phyloP scores from a whole-genome alignment of 2,329 filamentous ascomycete species.

The Colletotrichum sp. region DNA sequence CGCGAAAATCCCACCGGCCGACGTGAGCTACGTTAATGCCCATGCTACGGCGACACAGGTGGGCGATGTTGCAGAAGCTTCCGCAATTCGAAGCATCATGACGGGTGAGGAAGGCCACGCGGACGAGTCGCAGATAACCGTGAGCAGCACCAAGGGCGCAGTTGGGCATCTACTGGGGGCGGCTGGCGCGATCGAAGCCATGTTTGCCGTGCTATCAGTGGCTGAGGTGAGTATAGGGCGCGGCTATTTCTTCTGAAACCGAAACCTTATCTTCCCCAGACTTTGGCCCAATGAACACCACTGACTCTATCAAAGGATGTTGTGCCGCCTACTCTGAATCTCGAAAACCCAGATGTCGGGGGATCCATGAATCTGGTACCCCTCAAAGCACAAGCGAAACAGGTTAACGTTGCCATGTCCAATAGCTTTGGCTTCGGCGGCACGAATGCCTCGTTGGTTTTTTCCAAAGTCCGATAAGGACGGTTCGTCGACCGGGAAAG shows the following conservation, averaged over 20 bases:
- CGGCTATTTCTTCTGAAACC: not conserved
- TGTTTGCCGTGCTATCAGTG: conserved; percentile 83
- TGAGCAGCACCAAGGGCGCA: conserved; percentile 94
- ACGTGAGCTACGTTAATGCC: conserved; percentile 92
- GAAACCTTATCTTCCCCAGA: conserved; percentile 18
- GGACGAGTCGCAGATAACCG: conserved; percentile 69
- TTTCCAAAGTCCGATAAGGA: conserved; percentile 47
- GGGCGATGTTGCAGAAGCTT: conserved; percentile 87
- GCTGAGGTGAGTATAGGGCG: conserved; percentile 65
- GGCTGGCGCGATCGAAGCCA: conserved; percentile 86
- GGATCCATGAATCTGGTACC: conserved; percentile 89
- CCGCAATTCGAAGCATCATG: conserved; percentile 80
- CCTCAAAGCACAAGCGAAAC: conserved; percentile 69
- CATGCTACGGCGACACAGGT: conserved; percentile 89
- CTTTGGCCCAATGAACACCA: not conserved
- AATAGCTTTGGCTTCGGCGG: conserved; percentile 99
- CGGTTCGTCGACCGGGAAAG: not conserved
- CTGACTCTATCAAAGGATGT: conserved; percentile 58
- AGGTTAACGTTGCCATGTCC: conserved; percentile 77
- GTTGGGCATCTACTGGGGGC: conserved; percentile 91
- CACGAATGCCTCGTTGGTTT: conserved; percentile 90
- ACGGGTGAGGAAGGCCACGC: conserved; percentile 72
- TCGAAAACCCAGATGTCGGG: conserved; percentile 68
- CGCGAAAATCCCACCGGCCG: conserved; percentile 69
- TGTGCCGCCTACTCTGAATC: conserved; percentile 86